Conservation (phyloP, 2,329 filamentous ascomycete species). For the Fusarium heterosporum region DNA sequence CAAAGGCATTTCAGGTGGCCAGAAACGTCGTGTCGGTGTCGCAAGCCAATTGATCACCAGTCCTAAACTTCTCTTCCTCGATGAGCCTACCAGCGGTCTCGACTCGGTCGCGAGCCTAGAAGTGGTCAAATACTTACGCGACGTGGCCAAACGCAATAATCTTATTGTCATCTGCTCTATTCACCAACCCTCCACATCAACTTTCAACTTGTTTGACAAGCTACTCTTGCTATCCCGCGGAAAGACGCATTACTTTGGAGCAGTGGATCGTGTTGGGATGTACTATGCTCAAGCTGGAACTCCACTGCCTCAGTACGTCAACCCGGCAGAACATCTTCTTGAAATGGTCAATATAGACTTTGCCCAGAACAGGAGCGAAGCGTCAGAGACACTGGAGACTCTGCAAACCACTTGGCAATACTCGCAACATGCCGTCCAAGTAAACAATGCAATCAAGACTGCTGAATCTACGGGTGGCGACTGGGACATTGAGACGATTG, state of each 20-base stretch:
- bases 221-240: conserved; percentile 79
- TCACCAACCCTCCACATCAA: conserved; percentile 85
- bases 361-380: conserved; percentile 58
- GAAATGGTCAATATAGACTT: conserved; percentile 86
- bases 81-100: conserved; percentile 86
- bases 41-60: conserved; percentile 84
- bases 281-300: conserved; percentile 74
- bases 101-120: conserved; percentile 83
- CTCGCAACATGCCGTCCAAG: conserved; percentile 36
- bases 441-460: conserved; percentile 42
- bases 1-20: conserved; percentile 86
- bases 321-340: conserved; percentile 84
- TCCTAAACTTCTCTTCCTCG: conserved; percentile 83
- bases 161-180: conserved; percentile 85
- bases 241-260: conserved; percentile 78
- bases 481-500: conserved; percentile 27
- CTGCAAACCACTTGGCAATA: conserved; percentile 46
- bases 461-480: conserved; percentile 48
- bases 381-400: conserved; percentile 52
- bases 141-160: conserved; percentile 74
- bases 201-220: conserved; percentile 84
- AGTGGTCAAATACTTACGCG: conserved; percentile 78
- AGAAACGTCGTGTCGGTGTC: conserved; percentile 84
- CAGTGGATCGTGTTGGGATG: conserved; percentile 64
- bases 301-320: conserved; percentile 75